These are phyloP conservation scores for Rhodotorula sp. DNA, from an alignment of 1,284 basidiomycete species.

Conservation along the genomic window DNA sequence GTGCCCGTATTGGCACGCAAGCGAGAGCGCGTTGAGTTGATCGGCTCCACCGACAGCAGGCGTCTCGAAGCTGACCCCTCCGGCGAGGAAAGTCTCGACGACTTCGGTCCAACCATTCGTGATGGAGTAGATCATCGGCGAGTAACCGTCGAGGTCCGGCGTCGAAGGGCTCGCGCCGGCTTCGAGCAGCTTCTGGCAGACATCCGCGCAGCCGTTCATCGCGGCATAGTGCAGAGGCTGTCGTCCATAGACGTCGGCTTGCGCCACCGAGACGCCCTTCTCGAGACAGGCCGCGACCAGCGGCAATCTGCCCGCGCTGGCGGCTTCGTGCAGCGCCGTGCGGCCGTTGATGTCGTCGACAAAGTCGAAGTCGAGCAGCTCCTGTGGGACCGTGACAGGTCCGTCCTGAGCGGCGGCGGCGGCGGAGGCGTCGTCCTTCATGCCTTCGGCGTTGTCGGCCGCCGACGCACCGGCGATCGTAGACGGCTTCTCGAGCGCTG, in stretches of 20 bases:
- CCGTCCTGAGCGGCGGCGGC: background rate
- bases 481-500: constrained; percentile 67
- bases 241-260: constrained; percentile 84
- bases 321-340: constrained; percentile 87
- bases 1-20: constrained; percentile 88
- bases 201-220: constrained; percentile 79
- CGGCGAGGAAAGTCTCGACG: constrained; percentile 71
- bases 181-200: constrained; percentile 75
- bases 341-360: constrained; percentile 97
- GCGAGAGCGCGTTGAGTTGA: constrained; percentile 82
- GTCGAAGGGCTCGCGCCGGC: constrained; percentile 65
- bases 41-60: constrained; percentile 53
- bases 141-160: constrained; percentile 91
- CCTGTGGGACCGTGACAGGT: constrained; percentile 55
- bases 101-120: constrained; percentile 80
- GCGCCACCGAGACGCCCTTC: constrained; percentile 66
- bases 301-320: constrained; percentile 76
- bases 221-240: constrained; percentile 94
- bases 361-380: constrained; percentile 82
- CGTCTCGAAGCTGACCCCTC: constrained; percentile 60
- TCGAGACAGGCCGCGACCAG: constrained; percentile 80
- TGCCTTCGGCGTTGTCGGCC: background rate
- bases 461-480: background rate
- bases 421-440: constrained; percentile 4
- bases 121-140: constrained; percentile 87